Evolutionary conservation across 2,329 filamentous ascomycete genomes (phyloP).

Genomic region (Aspergillus piperis): DNA sequence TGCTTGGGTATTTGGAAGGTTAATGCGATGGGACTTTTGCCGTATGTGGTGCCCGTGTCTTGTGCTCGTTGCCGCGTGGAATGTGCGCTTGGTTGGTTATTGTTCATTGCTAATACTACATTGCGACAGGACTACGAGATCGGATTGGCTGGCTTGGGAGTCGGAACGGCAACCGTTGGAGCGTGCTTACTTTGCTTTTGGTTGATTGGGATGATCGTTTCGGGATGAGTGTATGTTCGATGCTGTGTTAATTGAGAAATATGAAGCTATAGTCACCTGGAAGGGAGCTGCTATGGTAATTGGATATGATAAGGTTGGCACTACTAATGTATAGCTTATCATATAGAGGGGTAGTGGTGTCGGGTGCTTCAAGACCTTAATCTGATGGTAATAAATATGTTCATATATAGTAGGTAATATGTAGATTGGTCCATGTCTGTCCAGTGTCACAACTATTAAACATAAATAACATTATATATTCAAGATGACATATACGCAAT

Average conservation of each 20-base stretch:
- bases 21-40: constrained; percentile 91
- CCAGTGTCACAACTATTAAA: neutral
- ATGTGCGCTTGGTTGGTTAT: neutral
- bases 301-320: neutral
- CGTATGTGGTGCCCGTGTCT: constrained; percentile 59
- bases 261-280: neutral
- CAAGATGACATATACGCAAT: neutral
- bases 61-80: neutral
- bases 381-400: no score
- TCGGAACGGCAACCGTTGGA: constrained; percentile 69
- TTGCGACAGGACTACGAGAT: constrained; percentile 75
- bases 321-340: no score
- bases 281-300: neutral
- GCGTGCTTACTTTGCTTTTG: constrained; percentile 62
- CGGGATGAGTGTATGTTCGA: neutral
- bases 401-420: no score
- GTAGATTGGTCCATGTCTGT: no score
- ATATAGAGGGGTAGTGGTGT: neutral
- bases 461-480: no score
- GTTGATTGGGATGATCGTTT: constrained; percentile 18
- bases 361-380: no score
- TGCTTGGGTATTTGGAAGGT: constrained; percentile 93
- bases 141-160: constrained; percentile 98
- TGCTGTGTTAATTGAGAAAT: neutral
- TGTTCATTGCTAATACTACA: constrained; percentile 7